Base-by-base conservation (phyloP, 2,329 filamentous ascomycete species). In the Ophiocordyceps unilateralis region DNA sequence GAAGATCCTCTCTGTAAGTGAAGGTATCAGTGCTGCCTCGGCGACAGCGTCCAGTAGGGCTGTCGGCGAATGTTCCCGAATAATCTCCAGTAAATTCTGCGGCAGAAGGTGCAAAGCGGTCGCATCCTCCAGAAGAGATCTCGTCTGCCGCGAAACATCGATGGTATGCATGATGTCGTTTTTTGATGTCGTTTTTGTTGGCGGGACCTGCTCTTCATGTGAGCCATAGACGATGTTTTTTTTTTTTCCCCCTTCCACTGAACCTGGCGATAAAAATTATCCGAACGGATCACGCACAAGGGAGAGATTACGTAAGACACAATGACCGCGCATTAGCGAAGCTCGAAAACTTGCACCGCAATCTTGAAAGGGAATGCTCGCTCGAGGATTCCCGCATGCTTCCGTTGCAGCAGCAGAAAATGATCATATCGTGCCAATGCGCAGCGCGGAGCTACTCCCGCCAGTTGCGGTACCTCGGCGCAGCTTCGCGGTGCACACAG, bases 1-100 rank as follows among this genome's bases (percentile, higher is more conserved):
- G 55, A 91, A 87, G 55, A 94, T 66, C 44, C 68, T 67, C 55
- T 85, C 76, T 53, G 85, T 89, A 58, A 77, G 72, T 62, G 68
- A 66, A 51, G 83, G 70, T 53, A 76, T 69, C 55, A 93, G 72
- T 45, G 84, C 77, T 46, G 78, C 74, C 52, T 71, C 66, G 51
- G 83, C 74, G 54, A 93, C 67, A 51, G 75, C 74, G 58, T 85
- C 75, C 36, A 93, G 72, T 59, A 87, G 79, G 55, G 73, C 70
- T 50, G 72, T 69, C 55, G 78, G 72, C 46, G 70, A 69, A 55
- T 76, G 69, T 54, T 75, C 65, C 57, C 70, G 72, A 58, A 91
- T 74, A 50, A 81, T 67, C 53, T 75, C 68, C 49, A 80, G 65
- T 57, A 91, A 67, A 64, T 87, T 83, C 50, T 68, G 62, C 36